Conservation (phyloP, 257 asterid species). For the Nicotiana sylvestris region DNA sequence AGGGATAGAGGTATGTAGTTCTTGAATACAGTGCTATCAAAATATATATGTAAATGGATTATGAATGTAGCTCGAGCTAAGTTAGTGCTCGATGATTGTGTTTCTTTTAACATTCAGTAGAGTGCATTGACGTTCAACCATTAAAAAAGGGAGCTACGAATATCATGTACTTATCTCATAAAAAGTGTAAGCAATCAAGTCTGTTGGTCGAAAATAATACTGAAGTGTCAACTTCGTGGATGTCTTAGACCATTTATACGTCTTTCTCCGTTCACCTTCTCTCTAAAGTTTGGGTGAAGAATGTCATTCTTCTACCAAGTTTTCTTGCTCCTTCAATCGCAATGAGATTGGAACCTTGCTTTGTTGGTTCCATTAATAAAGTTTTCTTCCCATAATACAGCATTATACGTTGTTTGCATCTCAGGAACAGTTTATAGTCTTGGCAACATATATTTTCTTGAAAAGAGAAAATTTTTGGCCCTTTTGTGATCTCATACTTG, state of each 20-base stretch:
- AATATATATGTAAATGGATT: neutral
- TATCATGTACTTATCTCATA: neutral
- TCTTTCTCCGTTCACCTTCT: neutral
- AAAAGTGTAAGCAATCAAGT: neutral
- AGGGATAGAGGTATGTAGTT: conserved; percentile 74
- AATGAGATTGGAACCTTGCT: neutral
- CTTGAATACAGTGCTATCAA: neutral
- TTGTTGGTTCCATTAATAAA: neutral
- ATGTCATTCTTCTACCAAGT: neutral
- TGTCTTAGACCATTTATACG: neutral
- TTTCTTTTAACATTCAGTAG: neutral
- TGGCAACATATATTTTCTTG: neutral
- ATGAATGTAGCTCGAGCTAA: neutral
- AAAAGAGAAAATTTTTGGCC: neutral
- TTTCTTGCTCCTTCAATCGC: neutral
- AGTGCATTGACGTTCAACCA: neutral
- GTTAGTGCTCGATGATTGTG: neutral
- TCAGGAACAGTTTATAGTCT: neutral
- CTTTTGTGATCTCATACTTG: neutral
- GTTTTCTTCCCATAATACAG: neutral
- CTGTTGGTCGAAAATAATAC: neutral
- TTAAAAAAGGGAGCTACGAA: neutral
- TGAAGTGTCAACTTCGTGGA: neutral
- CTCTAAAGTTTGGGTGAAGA: neutral
- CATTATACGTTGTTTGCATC: neutral